These are phyloP conservation scores for Spirogloea muscicola DNA, from an alignment of 139 green algal genomes.

Conservation along the genomic window DNA sequence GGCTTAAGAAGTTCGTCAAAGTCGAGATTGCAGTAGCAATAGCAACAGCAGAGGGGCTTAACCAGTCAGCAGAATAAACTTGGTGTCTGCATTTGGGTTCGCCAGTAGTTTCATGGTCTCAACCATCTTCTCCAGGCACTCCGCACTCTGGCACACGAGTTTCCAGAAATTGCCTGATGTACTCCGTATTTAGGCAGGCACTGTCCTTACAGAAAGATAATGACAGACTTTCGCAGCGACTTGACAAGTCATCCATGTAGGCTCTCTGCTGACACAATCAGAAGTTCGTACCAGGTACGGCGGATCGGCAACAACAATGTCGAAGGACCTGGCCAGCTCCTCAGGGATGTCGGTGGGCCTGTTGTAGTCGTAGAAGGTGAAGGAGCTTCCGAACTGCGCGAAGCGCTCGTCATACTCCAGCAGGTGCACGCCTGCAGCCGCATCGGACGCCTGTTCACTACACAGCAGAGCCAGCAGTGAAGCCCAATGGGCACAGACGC, in stretches of 20 bases:
- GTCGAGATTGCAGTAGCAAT: neutral
- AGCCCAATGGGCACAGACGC: too few relatives aligned
- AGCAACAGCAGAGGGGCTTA: slow-evolving; percentile 1
- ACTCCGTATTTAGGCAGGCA: neutral
- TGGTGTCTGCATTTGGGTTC: neutral
- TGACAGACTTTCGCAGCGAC: too few relatives aligned
- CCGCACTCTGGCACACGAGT: slow-evolving; percentile 42
- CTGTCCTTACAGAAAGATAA: too few relatives aligned
- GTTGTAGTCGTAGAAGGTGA: slow-evolving; percentile 58
- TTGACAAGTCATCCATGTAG: too few relatives aligned
- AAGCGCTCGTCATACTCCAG: slow-evolving; percentile 59
- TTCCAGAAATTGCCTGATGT: neutral
- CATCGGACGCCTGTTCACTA: too few relatives aligned
- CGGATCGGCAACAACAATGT: slow-evolving; percentile 55
- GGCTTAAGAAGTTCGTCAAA: neutral
- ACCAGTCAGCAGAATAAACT: slow-evolving; percentile 28
- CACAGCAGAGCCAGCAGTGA: too few relatives aligned
- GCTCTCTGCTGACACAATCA: too few relatives aligned
- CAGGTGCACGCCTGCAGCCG: slow-evolving; percentile 37
- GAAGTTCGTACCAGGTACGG: slow-evolving; percentile 58
- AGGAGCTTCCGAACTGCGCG: slow-evolving; percentile 39
- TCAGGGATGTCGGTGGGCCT: slow-evolving; percentile 35
- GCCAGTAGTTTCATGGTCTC: slow-evolving; percentile 45
- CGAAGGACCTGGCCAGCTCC: slow-evolving; percentile 35
- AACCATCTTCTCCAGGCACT: slow-evolving; percentile 53